A percentile compares a stretch with the other conserved stretches of the same genome.
phyloP scores from a whole-genome alignment of 139 green algal species.

The Penium margaritaceum region DNA sequence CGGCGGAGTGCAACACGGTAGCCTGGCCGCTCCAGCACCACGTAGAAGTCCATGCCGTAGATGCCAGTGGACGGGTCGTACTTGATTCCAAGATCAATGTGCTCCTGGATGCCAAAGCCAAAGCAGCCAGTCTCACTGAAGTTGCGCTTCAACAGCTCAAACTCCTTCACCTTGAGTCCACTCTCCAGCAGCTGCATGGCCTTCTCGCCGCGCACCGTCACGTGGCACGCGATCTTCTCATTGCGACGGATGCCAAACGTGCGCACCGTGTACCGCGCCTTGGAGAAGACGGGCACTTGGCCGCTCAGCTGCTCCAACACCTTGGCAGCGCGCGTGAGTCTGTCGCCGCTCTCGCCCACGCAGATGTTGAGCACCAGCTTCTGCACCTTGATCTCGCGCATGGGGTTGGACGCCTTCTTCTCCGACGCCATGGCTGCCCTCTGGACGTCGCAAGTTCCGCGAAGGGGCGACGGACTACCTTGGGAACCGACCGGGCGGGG shows the following conservation, averaged over 20 bases:
- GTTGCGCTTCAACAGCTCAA: conserved; percentile 93
- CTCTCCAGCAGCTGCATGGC: conserved; percentile 95
- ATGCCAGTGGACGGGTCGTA: conserved; percentile 99
- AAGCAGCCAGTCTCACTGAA: conserved; percentile 78
- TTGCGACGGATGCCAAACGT: conserved; percentile 95
- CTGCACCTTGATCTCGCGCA: too few species aligned
- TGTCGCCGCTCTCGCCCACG: too few species aligned
- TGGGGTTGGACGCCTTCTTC: too few species aligned
- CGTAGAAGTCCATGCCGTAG: conserved; percentile 99
- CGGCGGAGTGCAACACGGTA: too few species aligned
- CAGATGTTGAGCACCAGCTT: too few species aligned
- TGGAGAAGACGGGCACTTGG: too few species aligned
- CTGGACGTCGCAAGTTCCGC: too few species aligned
- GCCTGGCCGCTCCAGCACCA: conserved; percentile 88
- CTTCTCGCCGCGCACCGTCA: conserved; percentile 96
- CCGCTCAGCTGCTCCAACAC: too few species aligned
- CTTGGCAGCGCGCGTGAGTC: too few species aligned
- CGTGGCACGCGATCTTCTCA: conserved; percentile 94
- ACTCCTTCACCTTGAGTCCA: conserved; percentile 98
- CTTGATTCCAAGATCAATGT: conserved; percentile 99
- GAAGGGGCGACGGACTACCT: too few species aligned
- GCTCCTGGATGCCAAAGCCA: conserved; percentile 81
- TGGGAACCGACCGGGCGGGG: too few species aligned
- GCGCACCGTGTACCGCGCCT: conserved; percentile 94
- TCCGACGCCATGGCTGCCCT: too few species aligned